These are phyloP conservation scores for Trebouxia sp. DNA, from an alignment of 139 green algal species.

Conservation along the genomic window DNA sequence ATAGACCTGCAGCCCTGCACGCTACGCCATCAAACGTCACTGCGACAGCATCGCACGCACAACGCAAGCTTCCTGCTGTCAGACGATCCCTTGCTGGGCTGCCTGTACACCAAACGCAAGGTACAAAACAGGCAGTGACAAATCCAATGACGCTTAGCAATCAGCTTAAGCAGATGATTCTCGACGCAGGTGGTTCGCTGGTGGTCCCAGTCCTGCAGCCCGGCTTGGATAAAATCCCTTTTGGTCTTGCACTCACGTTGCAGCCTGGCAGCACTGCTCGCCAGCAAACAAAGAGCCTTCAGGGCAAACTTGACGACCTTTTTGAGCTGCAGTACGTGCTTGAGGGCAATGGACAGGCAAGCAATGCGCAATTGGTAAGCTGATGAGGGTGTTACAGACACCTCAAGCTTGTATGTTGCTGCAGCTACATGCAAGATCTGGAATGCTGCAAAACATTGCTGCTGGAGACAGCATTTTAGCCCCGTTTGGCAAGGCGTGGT, in stretches of 20 bases:
- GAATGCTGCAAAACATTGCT: constrained; percentile 2
- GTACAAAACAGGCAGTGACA: no score
- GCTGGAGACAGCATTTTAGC: constrained; percentile 40
- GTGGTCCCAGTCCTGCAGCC: constrained; percentile 10
- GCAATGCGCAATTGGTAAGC: no score
- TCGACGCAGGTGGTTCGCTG: neutral
- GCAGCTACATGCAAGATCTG: neutral
- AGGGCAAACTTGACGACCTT: neutral
- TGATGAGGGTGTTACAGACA: neutral
- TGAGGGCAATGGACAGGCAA: constrained; percentile 7
- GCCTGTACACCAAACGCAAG: constrained; percentile 2
- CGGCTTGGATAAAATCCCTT: neutral
- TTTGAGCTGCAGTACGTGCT: constrained; percentile 27
- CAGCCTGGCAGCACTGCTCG: neutral
- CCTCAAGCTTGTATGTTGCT: neutral
- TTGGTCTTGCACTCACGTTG: constrained; percentile 11
- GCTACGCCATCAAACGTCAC: no score
- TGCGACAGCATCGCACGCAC: neutral
- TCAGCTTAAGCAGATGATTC: no score
- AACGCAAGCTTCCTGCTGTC: neutral
- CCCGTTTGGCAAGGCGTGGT: neutral
- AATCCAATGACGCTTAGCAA: no score
- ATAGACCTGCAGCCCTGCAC: no score
- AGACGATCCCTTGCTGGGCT: constrained; percentile 13
- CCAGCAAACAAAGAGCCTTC: no score